These are phyloP conservation scores for Saturnispora dispora DNA, from an alignment of 805 yeast species.

Conservation along the genomic window DNA sequence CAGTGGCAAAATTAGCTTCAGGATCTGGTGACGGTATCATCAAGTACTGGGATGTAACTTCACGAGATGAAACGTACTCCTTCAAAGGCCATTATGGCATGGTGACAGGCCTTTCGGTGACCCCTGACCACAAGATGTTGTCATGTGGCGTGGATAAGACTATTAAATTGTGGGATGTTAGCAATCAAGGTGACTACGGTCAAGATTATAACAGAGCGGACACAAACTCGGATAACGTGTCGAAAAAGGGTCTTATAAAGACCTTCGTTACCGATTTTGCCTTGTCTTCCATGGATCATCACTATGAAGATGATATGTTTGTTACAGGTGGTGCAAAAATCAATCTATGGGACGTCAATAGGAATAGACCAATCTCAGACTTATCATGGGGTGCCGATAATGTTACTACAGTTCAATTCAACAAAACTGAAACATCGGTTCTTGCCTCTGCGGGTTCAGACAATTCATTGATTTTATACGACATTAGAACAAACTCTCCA, in stretches of 20 bases:
- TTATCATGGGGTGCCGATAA: slow-evolving; percentile 97
- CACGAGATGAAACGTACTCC: slow-evolving; percentile 64
- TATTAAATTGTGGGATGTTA: slow-evolving; percentile 80
- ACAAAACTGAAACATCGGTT: slow-evolving; percentile 80
- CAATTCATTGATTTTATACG: slow-evolving; percentile 84
- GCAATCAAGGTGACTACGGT: slow-evolving; percentile 30
- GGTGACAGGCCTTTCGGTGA: slow-evolving; percentile 76
- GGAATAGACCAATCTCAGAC: slow-evolving; percentile 69
- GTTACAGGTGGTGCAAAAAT: slow-evolving; percentile 89
- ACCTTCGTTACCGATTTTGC: slow-evolving; percentile 80
- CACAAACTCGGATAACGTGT: slow-evolving; percentile 18
- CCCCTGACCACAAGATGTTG: slow-evolving; percentile 46
- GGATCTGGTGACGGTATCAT: slow-evolving; percentile 95
- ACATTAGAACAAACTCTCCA: slow-evolving; percentile 82
- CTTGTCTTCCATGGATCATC: slow-evolving; percentile 81
- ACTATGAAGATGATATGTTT: slow-evolving; percentile 59
- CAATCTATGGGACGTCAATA: slow-evolving; percentile 83
- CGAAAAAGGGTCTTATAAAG: slow-evolving; percentile 52
- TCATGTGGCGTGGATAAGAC: slow-evolving; percentile 91
- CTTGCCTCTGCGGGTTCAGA: slow-evolving; percentile 88
- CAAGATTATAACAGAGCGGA: slow-evolving; percentile 13
- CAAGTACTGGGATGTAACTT: slow-evolving; percentile 86
- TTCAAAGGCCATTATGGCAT: slow-evolving; percentile 87
- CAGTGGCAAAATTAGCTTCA: slow-evolving; percentile 69
- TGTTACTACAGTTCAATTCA: slow-evolving; percentile 71